Percentiles rank a stretch among this genome's conserved stretches.
phyloP scores from a whole-genome alignment of 257 asterid genomes.

The Solanum sparsipilum region DNA sequence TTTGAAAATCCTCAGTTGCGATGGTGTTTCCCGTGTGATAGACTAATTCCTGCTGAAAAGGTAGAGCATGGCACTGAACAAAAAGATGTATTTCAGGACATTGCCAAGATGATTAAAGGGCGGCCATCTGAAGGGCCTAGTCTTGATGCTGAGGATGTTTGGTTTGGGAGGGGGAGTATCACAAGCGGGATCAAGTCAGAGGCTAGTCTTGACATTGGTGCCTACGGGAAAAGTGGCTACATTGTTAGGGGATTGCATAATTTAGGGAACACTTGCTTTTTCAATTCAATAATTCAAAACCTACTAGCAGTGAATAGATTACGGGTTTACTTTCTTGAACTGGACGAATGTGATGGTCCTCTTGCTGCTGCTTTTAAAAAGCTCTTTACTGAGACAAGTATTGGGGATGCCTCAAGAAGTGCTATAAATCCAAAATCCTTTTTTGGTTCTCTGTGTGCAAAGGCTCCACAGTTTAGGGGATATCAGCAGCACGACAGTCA shows the following conservation, averaged over 20 bases:
- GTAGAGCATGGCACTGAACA: constrained; percentile 32
- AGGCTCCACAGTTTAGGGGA: constrained; percentile 86
- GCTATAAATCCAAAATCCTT: constrained; percentile 61
- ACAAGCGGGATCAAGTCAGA: constrained; percentile 32
- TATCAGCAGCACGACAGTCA: constrained; percentile 95
- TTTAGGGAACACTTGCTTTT: constrained; percentile 95
- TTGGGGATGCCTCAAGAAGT: constrained; percentile 35
- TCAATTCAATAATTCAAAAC: constrained; percentile 78
- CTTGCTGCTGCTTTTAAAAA: constrained; percentile 56
- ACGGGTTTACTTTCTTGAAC: constrained; percentile 39
- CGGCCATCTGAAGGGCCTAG: constrained; percentile 28
- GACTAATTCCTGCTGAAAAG: constrained; percentile 35
- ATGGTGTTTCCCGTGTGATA: constrained; percentile 68
- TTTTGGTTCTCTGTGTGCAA: constrained; percentile 61
- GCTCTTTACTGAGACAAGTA: constrained; percentile 42
- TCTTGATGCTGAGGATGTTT: constrained; percentile 60
- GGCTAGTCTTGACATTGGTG: constrained; percentile 13
- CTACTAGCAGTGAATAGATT: constrained; percentile 49
- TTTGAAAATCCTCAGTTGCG: constrained; percentile 53
- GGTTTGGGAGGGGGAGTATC: constrained; percentile 63
- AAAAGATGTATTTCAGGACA: constrained; percentile 40
- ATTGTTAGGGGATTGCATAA: constrained; percentile 64
- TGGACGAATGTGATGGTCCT: constrained; percentile 62
- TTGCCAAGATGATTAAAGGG: constrained; percentile 47
- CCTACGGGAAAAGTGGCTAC: constrained; percentile 23